Conservation (phyloP, 805 yeast species). For the Metschnikowia sp. region DNA sequence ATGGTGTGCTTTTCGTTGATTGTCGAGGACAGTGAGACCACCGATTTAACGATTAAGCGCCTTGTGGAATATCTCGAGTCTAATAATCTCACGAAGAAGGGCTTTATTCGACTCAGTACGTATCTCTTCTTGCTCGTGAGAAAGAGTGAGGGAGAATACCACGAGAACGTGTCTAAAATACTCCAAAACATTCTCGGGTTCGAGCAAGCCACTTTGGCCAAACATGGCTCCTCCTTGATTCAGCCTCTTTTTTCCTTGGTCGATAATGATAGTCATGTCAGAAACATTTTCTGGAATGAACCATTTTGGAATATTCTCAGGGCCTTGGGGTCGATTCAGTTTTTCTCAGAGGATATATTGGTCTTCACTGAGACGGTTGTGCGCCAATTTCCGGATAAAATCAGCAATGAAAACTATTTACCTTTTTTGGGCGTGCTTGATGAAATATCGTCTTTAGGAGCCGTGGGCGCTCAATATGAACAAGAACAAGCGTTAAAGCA, state of each 20-base stretch:
- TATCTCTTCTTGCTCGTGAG: constrained; percentile 50
- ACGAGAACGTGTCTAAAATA: constrained; percentile 11
- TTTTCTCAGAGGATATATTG: constrained; percentile 43
- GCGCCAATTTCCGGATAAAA: constrained; percentile 28
- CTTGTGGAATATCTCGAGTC: constrained; percentile 13
- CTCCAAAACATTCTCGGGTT: constrained; percentile 21
- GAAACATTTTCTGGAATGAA: constrained; percentile 32
- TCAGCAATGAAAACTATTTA: constrained; percentile 55
- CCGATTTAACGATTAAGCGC: constrained; percentile 15
- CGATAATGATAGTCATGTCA: constrained; percentile 39
- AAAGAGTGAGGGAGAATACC: constrained; percentile 21
- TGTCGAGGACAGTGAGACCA: constrained; percentile 23
- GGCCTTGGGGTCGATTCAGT: constrained; percentile 43
- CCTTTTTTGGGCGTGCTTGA: constrained; percentile 67
- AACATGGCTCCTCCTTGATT: constrained; percentile 43
- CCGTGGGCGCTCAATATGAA: constrained; percentile 74
- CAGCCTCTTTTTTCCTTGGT: constrained; percentile 50
- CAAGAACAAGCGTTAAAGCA: constrained; percentile 32
- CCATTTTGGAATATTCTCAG: constrained; percentile 55
- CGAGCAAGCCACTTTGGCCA: constrained; percentile 43
- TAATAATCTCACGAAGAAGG: constrained; percentile 26
- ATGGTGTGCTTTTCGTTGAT: constrained; percentile 34
- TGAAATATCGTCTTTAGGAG: constrained; percentile 78
- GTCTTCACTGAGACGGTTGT: constrained; percentile 44
- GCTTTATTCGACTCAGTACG: constrained; percentile 43